Evolutionary conservation across 371 early-diverging fungal genomes (phyloP), one percentile per base, ranked within the genome.

Genomic region (Zopfochytrium polystomum): DNA sequence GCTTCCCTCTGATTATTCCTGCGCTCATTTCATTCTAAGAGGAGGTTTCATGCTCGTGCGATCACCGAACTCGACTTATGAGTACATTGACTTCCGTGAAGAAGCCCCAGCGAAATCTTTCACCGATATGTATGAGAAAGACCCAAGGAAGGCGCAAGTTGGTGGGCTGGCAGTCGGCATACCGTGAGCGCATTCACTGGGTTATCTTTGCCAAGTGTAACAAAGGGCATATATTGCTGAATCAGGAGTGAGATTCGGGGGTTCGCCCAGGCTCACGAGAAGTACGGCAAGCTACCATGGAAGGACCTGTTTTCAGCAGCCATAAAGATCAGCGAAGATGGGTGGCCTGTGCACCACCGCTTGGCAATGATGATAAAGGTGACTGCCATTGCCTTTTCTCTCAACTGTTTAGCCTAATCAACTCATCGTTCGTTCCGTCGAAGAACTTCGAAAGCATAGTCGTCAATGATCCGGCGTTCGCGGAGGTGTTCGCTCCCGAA

Each of bases 1-100:
- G 6, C 15, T 49, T 48, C 13, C 43, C 46, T 25, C 60, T 54
- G n/a, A n/a, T n/a, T n/a, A n/a, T n/a, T n/a, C n/a, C n/a, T n/a
- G n/a, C n/a, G n/a, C n/a, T n/a, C n/a, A 48, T 34, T 26, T 34
- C 29, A 0, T 5, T 60, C 26, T 22, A 15, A 83, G 89, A 3
- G 99, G 99, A 35, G 99, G 99, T 3, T 98, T 99, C 73, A 89
- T 98, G 88, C 72, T 96, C n/a, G 80, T 98, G 20, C 87, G 94
- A 26, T 66, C 79, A 3, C 73, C 85, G 31, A 75, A 83, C 2
- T 27, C 84, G 29, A 78, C 85, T 4, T 53, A 53, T 18, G 53
- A 61, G 46, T 65, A 67, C 58, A 58, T 85, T 32, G 80, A 85
- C 63, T 87, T 87, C 62, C 65, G 99, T 48, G 99, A 99, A 76